A percentile compares a stretch with the other conserved stretches of the same genome.
Conservation (phyloP, 2,329 filamentous ascomycete genomes). For the Phoma sp. region DNA sequence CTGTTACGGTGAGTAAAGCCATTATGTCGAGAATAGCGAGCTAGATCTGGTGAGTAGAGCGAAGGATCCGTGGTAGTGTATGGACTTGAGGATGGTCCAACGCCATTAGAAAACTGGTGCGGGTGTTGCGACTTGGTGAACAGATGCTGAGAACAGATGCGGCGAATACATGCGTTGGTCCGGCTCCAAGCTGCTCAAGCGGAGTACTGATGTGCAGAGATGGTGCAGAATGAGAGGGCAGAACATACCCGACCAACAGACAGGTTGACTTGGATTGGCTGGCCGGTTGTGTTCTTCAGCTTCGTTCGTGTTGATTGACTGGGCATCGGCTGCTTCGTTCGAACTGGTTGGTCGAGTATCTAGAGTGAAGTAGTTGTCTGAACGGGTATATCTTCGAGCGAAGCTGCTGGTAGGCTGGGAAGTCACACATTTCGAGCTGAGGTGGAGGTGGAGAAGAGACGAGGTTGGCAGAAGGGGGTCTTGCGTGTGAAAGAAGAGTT, state of each 20-base stretch:
- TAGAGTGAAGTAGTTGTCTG: no score
- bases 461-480: slow-evolving; percentile 78
- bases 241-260: no score
- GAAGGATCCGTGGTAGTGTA: slow-evolving; percentile 37
- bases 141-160: slow-evolving; percentile 21
- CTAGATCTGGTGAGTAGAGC: slow-evolving; percentile 34
- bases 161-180: no score
- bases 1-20: slow-evolving; percentile 9
- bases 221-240: slow-evolving; percentile 19
- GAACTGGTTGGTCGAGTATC: no score
- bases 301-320: no score
- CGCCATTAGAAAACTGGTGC: slow-evolving; percentile 28
- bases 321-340: no score
- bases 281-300: no score
- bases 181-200: no score
- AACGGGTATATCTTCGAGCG: no score
- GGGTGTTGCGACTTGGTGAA: slow-evolving; percentile 37
- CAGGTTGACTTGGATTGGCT: no score
- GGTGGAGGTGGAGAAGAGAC: slow-evolving; percentile 59
- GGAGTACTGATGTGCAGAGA: slow-evolving; percentile 26
- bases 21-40: slow-evolving; percentile 20
- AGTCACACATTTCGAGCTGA: no score
- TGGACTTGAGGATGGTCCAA: slow-evolving; percentile 33
- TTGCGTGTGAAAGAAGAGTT: slow-evolving; percentile 97
- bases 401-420: no score